phyloP scores from a whole-genome alignment of 306 rosid genomes.

The Cucurbita maxima region DNA sequence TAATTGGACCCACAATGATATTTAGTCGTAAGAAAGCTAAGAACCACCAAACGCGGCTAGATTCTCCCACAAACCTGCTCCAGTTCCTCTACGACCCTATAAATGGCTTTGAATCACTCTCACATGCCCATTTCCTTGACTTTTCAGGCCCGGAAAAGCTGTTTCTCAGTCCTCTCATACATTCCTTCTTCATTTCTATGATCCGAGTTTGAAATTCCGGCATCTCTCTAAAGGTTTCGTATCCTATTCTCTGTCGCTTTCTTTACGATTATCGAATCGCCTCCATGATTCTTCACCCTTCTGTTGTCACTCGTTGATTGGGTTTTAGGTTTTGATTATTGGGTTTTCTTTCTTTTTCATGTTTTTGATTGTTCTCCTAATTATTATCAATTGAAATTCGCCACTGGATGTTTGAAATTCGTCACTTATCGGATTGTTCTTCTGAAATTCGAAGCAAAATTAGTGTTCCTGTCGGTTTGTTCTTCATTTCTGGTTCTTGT shows the following conservation, averaged over 20 bases:
- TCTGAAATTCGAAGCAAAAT: background rate
- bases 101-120: background rate
- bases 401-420: background rate
- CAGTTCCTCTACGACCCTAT: background rate
- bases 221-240: background rate
- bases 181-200: background rate
- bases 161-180: background rate
- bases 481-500: no score
- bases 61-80: background rate
- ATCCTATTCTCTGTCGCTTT: background rate
- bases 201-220: background rate
- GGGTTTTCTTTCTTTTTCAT: background rate
- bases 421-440: background rate
- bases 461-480: background rate
- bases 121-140: background rate
- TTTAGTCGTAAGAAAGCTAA: background rate
- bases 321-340: background rate
- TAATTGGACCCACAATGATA: background rate
- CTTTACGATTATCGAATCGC: background rate
- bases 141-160: background rate
- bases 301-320: background rate
- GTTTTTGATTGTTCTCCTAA: background rate
- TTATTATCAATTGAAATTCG: background rate
- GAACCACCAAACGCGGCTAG: background rate
- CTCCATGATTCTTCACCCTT: background rate